A percentile compares a stretch with the other conserved stretches of the same genome.
These are phyloP conservation scores for Leishmania tropica DNA, from an alignment of 208 protist genomes.

Conservation along the genomic window DNA sequence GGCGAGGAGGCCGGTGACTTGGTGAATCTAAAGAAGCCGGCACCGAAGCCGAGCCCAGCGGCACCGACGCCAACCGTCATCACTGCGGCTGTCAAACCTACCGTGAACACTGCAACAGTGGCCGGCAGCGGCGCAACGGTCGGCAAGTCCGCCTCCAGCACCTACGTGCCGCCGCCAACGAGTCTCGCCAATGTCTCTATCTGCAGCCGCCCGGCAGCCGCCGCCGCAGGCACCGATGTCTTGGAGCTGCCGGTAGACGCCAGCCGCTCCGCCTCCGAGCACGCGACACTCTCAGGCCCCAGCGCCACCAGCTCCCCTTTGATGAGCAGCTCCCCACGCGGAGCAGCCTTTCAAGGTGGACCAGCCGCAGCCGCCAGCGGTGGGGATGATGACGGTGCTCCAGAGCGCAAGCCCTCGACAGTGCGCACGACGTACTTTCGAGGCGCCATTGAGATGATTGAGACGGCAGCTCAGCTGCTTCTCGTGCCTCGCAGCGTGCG, in stretches of 20 bases:
- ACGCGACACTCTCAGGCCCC: neutral
- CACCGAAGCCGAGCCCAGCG: conserved; percentile 6
- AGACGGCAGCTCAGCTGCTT: conserved; percentile 63
- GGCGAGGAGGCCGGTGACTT: conserved; percentile 5
- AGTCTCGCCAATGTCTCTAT: conserved; percentile 68
- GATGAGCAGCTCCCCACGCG: neutral
- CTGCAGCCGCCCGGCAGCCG: conserved; percentile 67
- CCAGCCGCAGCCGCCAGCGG: neutral
- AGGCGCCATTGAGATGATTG: conserved; percentile 73
- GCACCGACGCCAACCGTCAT: conserved; percentile 23
- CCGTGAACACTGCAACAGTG: conserved; percentile 21
- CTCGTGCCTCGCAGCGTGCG: conserved; percentile 37
- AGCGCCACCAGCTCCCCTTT: conserved; percentile 20
- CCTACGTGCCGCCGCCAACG: conserved; percentile 37
- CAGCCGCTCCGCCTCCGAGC: conserved; percentile 7
- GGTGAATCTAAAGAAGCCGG: conserved; percentile 3
- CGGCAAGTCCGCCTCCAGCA: conserved; percentile 22
- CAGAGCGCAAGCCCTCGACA: conserved; percentile 32
- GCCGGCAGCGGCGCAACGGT: conserved; percentile 12
- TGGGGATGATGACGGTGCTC: conserved; percentile 15
- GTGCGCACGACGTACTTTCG: conserved; percentile 66
- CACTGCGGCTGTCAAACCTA: conserved; percentile 23
- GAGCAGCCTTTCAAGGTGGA: conserved; percentile 1
- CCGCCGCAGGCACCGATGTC: conserved; percentile 59
- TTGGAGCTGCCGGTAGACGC: conserved; percentile 33